Conservation (phyloP, 257 asterid genomes). For the Marsdenia floribunda region DNA sequence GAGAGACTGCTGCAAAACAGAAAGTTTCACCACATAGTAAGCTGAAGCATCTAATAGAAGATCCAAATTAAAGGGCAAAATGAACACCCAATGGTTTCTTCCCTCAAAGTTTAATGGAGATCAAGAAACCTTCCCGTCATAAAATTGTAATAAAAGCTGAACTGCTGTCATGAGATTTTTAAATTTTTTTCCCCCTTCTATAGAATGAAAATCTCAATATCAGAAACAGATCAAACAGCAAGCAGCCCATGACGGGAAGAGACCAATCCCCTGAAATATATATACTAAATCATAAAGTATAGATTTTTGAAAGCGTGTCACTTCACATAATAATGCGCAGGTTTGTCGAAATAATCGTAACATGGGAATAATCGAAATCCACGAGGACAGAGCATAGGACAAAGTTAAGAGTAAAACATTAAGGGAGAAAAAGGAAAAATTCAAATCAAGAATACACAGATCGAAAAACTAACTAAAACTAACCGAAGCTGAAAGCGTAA, state of each 20-base stretch:
- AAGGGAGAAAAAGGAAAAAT: neutral
- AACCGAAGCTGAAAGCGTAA: constrained; percentile 78
- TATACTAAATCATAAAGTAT: too few species aligned
- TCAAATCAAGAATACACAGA: neutral
- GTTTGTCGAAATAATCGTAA: too few species aligned
- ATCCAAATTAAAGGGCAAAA: neutral
- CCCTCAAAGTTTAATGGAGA: neutral
- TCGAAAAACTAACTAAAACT: constrained; percentile 16
- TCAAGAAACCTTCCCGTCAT: neutral
- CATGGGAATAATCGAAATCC: neutral
- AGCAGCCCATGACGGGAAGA: too few species aligned
- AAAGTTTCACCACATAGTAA: neutral
- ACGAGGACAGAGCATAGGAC: neutral
- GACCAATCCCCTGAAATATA: too few species aligned
- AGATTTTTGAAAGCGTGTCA: too few species aligned
- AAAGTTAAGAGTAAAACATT: neutral
- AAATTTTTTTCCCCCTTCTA: neutral
- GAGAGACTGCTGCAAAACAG: neutral
- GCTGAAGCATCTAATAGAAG: neutral
- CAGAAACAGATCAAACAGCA: neutral
- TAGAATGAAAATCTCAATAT: neutral
- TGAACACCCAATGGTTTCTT: neutral
- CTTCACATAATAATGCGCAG: neutral
- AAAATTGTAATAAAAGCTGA: neutral
- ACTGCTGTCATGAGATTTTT: neutral